phyloP scores from a whole-genome alignment of 2,329 filamentous ascomycete species.

The Cladobotryum protrusum region DNA sequence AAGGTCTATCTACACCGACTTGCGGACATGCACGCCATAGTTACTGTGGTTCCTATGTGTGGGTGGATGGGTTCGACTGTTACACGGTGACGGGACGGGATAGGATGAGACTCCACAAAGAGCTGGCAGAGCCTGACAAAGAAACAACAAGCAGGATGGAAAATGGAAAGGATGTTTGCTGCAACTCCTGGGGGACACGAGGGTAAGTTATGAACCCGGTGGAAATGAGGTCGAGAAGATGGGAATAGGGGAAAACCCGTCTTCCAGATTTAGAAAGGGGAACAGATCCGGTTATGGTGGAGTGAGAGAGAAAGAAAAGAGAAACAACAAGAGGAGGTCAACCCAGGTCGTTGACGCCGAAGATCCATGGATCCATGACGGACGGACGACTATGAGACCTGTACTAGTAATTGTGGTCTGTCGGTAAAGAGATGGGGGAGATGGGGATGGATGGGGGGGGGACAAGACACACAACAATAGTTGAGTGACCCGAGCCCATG shows the following conservation, averaged over 20 bases:
- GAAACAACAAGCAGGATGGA: no score
- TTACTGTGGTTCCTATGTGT: slow-evolving; percentile 8
- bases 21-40: slow-evolving; percentile 9
- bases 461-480: neutral
- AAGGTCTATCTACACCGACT: slow-evolving; percentile 12
- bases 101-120: slow-evolving; percentile 5
- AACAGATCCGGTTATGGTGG: neutral
- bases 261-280: no score
- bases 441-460: no score
- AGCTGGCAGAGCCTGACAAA: neutral
- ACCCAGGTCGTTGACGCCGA: neutral
- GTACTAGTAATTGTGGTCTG: neutral
- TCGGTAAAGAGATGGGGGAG: neutral
- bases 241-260: no score
- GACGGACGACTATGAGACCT: no score
- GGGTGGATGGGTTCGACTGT: slow-evolving; percentile 7
- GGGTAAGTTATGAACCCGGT: no score
- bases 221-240: no score
- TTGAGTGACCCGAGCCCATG: neutral
- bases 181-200: no score
- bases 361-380: neutral
- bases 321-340: neutral
- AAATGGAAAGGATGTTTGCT: no score
- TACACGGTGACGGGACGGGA: slow-evolving; percentile 7
- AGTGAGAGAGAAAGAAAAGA: neutral